Base-by-base conservation (phyloP, 106 monocot species). In the Dendrobium nobile region DNA sequence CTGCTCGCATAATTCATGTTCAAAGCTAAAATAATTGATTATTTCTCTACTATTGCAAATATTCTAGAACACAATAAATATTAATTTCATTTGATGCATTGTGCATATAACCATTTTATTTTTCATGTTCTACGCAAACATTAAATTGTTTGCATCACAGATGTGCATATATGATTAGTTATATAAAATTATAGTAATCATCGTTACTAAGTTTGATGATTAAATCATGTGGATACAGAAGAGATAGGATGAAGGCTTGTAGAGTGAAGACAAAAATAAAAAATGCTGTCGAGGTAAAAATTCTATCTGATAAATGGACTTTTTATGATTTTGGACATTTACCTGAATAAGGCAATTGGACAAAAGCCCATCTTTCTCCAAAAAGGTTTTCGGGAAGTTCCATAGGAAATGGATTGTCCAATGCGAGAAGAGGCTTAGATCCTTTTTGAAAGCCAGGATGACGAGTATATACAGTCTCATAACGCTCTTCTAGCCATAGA, bases 301-400 rank as follows among this genome's bases (percentile, higher is more conserved):
- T n/a, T n/a, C 51, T 51, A 15, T 51, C 51, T 15, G 15, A 51
- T 45, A 37, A 37, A 37, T 37, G 37, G 31, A 8, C 51, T 0
- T 4, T 7, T 59, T 59, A n/a, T 59, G 22, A 20, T 59, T 59
- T 59, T 7, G 61, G 9, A 24, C n/a, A 64, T 64, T 43, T 73
- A 89, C 94, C 92, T 80, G 96, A 94, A 77, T 87, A 97, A 75
- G 96, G 94, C 28, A 97, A 84, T 75, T 97, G 96, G 65, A 97
- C 96, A 80, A 97, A 97, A 73, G 96, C 94, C 96, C 96, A 97
- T 84, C 88, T 90, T 9, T 97, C 96, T 10, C 96, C 96, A 70
- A 92, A 84, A 41, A 97, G 92, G 54, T 97, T 97, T 54, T 97
- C 94, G 75, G 96, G 96, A 76, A 97, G 94, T 56, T 87, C 85